A percentile compares a stretch with the other conserved stretches of the same genome.
Evolutionary conservation across 2,329 filamentous ascomycete genomes (phyloP).

Genomic region (Aspergillus chevalieri): DNA sequence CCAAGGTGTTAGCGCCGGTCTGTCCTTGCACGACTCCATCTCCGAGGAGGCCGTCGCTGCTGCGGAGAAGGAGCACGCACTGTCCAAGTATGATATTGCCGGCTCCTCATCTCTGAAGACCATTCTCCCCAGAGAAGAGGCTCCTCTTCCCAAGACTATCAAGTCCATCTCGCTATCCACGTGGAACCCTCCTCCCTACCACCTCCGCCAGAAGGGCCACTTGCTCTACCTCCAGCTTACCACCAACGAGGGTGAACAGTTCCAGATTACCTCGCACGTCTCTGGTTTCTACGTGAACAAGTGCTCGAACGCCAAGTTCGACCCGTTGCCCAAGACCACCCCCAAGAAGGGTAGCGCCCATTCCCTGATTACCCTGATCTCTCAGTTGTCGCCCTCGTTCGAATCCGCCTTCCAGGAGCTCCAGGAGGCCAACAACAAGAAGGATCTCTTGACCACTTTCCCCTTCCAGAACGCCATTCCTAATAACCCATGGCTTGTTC

Average conservation of each 20-base stretch:
- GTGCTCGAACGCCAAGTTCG: constrained; percentile 90
- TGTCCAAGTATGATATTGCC: constrained; percentile 72
- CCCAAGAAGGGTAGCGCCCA: constrained; percentile 76
- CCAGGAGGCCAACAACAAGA: constrained; percentile 76
- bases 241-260: constrained; percentile 90
- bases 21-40: constrained; percentile 81
- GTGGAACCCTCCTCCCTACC: constrained; percentile 94
- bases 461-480: constrained; percentile 94
- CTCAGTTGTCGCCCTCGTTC: constrained; percentile 78
- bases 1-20: constrained; percentile 76
- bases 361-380: constrained; percentile 76
- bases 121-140: constrained; percentile 62
- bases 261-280: constrained; percentile 87
- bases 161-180: constrained; percentile 82
- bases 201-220: constrained; percentile 85
- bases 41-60: constrained; percentile 40
- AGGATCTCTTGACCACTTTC: constrained; percentile 86
- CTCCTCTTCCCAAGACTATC: constrained; percentile 76
- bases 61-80: constrained; percentile 46
- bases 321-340: constrained; percentile 71
- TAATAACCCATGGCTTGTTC: constrained; percentile 84
- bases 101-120: constrained; percentile 61
- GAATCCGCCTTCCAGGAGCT: constrained; percentile 66
- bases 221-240: constrained; percentile 82
- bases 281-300: constrained; percentile 97